Conservation (phyloP, 345 rosid genomes). For the Brassica cretica region DNA sequence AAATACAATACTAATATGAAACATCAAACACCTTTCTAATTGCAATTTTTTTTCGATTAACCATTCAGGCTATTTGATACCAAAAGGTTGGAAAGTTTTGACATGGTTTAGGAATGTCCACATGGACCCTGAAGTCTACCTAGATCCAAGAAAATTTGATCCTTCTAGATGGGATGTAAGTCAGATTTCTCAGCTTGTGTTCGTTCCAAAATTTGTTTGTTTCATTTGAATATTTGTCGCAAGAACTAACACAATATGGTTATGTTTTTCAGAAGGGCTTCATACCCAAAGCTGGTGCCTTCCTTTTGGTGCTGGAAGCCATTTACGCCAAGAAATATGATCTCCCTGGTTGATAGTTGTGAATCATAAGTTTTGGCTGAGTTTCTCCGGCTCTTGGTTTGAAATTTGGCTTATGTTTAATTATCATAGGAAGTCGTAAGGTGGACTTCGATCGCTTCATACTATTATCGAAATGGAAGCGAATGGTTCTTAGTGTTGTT, state of each 20-base stretch:
- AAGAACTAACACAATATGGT: background rate
- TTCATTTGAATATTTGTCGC: too few species aligned
- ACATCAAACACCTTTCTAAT: too few species aligned
- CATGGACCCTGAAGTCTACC: slow-evolving; percentile 43
- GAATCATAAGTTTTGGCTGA: too few species aligned
- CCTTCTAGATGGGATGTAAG: slow-evolving; percentile 62
- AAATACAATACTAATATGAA: background rate
- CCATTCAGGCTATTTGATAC: slow-evolving; percentile 13
- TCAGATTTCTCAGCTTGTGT: background rate
- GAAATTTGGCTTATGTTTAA: too few species aligned
- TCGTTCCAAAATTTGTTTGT: background rate
- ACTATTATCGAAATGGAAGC: too few species aligned
- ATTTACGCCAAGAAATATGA: slow-evolving; percentile 53
- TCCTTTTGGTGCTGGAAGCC: slow-evolving; percentile 58
- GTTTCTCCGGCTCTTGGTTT: too few species aligned
- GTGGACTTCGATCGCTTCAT: too few species aligned
- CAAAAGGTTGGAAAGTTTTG: background rate
- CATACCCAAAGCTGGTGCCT: slow-evolving; percentile 45
- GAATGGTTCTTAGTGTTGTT: too few species aligned
- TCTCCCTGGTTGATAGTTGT: slow-evolving; percentile 27
- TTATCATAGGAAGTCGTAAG: too few species aligned
- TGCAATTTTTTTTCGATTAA: background rate
- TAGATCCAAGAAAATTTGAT: slow-evolving; percentile 43
- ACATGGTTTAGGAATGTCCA: slow-evolving; percentile 37
- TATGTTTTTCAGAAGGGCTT: slow-evolving; percentile 27